Percentiles rank a stretch among this genome's conserved stretches.
These are phyloP conservation scores for Annulohypoxylon truncatum DNA, from an alignment of 2,329 filamentous ascomycete genomes.

Conservation along the genomic window DNA sequence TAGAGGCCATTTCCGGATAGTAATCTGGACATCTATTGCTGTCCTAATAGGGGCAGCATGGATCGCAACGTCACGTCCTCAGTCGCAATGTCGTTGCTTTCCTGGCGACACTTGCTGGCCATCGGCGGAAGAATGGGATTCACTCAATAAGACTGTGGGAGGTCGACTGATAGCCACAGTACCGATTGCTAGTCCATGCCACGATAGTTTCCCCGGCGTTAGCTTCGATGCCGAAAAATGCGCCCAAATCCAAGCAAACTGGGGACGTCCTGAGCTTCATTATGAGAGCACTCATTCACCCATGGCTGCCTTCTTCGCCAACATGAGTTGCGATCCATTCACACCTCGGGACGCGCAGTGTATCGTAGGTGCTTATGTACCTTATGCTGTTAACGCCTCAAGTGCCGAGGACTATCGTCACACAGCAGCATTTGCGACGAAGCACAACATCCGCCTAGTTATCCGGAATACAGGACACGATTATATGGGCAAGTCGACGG, in stretches of 20 bases:
- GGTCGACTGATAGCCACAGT: background rate
- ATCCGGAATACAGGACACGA: conserved; percentile 65
- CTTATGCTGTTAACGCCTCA: conserved; percentile 47
- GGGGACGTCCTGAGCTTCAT: conserved; percentile 18
- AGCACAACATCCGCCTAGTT: conserved; percentile 59
- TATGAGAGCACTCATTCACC: conserved; percentile 20
- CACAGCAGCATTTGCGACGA: conserved; percentile 51
- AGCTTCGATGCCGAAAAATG: conserved; percentile 43
- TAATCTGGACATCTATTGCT: background rate
- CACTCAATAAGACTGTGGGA: background rate
- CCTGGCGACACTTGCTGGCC: background rate
- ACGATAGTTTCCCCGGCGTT: conserved; percentile 4
- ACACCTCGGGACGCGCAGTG: conserved; percentile 56
- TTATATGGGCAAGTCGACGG: conserved; percentile 63
- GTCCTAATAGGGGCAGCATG: background rate
- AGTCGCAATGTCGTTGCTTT: background rate
- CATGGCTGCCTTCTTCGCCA: conserved; percentile 43
- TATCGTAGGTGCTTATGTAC: conserved; percentile 51
- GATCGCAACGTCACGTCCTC: background rate
- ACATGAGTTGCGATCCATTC: conserved; percentile 54
- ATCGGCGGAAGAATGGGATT: background rate
- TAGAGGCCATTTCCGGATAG: background rate
- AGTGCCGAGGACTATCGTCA: conserved; percentile 37
- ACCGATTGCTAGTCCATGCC: conserved; percentile 9
- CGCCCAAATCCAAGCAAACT: conserved; percentile 5